Conservation (phyloP, 139 green algal species). For the Chlorella sp. region DNA sequence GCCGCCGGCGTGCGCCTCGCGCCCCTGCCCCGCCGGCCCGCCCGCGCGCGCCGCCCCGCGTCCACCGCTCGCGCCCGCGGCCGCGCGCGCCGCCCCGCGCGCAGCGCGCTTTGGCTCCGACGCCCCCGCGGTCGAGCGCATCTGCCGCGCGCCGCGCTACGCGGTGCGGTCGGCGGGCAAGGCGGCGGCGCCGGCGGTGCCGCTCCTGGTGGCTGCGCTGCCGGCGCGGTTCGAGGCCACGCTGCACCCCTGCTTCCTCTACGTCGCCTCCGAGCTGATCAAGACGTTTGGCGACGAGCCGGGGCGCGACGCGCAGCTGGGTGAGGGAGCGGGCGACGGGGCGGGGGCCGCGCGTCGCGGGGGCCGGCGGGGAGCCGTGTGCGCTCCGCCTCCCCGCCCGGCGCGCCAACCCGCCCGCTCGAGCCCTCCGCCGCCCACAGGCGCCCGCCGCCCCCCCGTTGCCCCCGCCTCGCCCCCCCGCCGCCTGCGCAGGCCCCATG, state of each 20-base stretch:
- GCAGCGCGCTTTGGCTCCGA: slow-evolving; percentile 35
- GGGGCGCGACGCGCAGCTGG: slow-evolving; percentile 40
- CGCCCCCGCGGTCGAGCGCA: slow-evolving; percentile 34
- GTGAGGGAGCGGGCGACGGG: slow-evolving; percentile 1
- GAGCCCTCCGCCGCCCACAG: not conserved
- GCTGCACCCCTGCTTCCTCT: slow-evolving; percentile 74
- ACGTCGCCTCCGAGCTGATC: slow-evolving; percentile 80
- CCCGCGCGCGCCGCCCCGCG: too few species aligned
- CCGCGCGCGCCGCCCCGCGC: too few species aligned
- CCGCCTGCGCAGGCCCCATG: slow-evolving; percentile 42
- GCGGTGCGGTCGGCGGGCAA: slow-evolving; percentile 58
- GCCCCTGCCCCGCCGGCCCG: too few species aligned
- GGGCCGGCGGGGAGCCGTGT: too few species aligned
- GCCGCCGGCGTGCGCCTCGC: too few species aligned
- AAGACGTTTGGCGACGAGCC: slow-evolving; percentile 74
- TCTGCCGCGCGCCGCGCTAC: slow-evolving; percentile 53
- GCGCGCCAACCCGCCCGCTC: not conserved
- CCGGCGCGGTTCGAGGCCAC: slow-evolving; percentile 60
- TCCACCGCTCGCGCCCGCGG: too few species aligned
- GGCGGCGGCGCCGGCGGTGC: slow-evolving; percentile 46
- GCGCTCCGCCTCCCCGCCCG: too few species aligned
- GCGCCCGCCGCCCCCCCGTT: not conserved
- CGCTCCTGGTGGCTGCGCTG: slow-evolving; percentile 58
- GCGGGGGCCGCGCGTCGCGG: not conserved
- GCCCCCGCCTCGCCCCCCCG: not conserved